Evolutionary conservation across 2,329 filamentous ascomycete species (phyloP), one percentile per base, ranked within the genome.

Genomic region (Lachnellula hyalina): DNA sequence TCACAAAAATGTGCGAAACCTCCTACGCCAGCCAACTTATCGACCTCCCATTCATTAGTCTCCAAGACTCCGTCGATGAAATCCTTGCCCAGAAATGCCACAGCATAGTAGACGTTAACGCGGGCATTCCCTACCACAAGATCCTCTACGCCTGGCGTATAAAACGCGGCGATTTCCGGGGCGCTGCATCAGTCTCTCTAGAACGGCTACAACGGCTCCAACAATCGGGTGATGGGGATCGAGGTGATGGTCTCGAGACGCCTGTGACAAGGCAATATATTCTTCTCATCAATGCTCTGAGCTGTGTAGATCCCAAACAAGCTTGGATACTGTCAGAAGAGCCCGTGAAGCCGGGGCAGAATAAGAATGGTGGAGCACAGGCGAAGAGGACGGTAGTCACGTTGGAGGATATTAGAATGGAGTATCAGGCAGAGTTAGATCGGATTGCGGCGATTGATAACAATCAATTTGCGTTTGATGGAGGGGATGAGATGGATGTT

Each of bases 131-230:
- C 3, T 96, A 92, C 68, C 89, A 94, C 68, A 89, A 93, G 65
- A 87, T 96, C 54, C 82, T 97, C 47, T 96, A 96, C 70, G 86
- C 92, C 3, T 96, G 93, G 83, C 85, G 94, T 50, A 86, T 96
- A 61, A 85, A 85, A 59, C 86, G 86, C n/a, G 84, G 84, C 65
- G 89, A 97, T 73, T 96, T 91, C 77, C 89, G 93, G 45, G 94
- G 93, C 49, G 85, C 82, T 1, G 84, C 85, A 3, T 78, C 82
- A 2, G 75, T 84, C 28, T 74, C 86, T 5, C 73, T 86, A 21
- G 82, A 87, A 64, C 77, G 83, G 36, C 78, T 88, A 51, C 80
- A 84, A 62, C 83, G 82, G 68, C 75, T 88, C 15, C 77, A 79
- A 57, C 73, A 75, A 25, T 76, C 81, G 0, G 81, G 82, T 23